Evolutionary conservation across 2,329 filamentous ascomycete species (phyloP).

Genomic region (Microdochium paspali): DNA sequence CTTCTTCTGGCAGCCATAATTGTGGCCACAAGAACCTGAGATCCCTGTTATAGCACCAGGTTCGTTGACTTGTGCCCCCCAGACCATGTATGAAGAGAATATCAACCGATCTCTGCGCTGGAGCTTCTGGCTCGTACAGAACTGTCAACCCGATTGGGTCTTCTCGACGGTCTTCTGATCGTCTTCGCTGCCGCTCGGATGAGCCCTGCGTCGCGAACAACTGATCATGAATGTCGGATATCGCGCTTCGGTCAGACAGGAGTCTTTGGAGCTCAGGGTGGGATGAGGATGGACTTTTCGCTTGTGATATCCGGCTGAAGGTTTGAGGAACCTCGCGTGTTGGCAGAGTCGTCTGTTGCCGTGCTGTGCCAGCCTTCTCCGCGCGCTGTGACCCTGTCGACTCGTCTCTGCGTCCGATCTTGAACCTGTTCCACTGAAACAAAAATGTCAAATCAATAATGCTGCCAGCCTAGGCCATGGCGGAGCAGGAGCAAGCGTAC

Average conservation of each 20-base stretch:
- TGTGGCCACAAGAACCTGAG: slow-evolving; percentile 10
- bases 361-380: background rate
- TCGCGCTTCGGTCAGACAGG: background rate
- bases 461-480: background rate
- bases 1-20: slow-evolving; percentile 9
- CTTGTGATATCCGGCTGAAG: background rate
- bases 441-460: background rate
- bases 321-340: background rate
- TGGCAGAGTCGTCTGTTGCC: background rate
- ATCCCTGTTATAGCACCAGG: slow-evolving; percentile 11
- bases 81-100: slow-evolving; percentile 17
- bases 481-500: background rate
- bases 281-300: no score
- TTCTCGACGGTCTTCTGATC: background rate
- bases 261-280: background rate
- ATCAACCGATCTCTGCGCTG: slow-evolving; percentile 7
- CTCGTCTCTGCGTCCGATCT: background rate
- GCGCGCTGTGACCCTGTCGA: no score
- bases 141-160: slow-evolving; percentile 8
- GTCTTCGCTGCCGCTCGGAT: background rate
- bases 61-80: slow-evolving; percentile 9
- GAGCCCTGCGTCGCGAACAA: background rate
- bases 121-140: slow-evolving; percentile 3
- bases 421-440: background rate
- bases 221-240: background rate